phyloP scores from a whole-genome alignment of 225 moss, liverwort and hornwort genomes.

The Pseudoscleropodium purum region DNA sequence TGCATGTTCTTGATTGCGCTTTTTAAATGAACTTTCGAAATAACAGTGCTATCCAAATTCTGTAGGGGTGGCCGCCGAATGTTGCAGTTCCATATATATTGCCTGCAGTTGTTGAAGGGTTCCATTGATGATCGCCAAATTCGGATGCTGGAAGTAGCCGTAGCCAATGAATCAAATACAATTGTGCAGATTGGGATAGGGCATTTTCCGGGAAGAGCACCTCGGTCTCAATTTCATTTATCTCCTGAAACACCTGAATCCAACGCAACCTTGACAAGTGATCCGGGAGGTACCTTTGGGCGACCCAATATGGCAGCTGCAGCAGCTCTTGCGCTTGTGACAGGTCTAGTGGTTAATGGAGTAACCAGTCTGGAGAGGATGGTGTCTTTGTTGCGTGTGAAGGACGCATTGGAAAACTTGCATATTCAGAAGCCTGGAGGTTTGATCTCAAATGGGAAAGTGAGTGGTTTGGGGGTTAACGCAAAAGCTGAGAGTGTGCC shows the following conservation, averaged over 20 bases:
- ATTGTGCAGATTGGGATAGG: constrained; percentile 58
- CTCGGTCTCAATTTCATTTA: constrained; percentile 74
- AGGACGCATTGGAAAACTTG: constrained; percentile 69
- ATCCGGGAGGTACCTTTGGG: constrained; percentile 57
- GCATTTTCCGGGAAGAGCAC: constrained; percentile 57
- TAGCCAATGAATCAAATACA: constrained; percentile 67
- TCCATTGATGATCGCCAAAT: constrained; percentile 79
- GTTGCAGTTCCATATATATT: constrained; percentile 83
- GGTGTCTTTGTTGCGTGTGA: constrained; percentile 75
- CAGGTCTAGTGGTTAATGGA: constrained; percentile 73
- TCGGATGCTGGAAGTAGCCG: constrained; percentile 86
- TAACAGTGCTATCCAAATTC: constrained; percentile 15
- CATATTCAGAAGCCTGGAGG: constrained; percentile 60
- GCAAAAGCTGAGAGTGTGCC: constrained; percentile 64
- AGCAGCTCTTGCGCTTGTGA: constrained; percentile 71
- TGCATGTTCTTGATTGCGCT: background rate
- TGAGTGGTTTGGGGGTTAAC: constrained; percentile 46
- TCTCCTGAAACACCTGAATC: constrained; percentile 74
- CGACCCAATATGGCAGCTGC: constrained; percentile 64
- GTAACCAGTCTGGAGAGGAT: constrained; percentile 79
- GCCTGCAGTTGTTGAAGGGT: constrained; percentile 80
- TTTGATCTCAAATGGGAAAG: constrained; percentile 60
- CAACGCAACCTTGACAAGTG: constrained; percentile 52
- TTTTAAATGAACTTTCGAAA: background rate
- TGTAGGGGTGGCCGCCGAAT: constrained; percentile 74